Evolutionary conservation across 2,329 filamentous ascomycete genomes (phyloP).

Genomic region (Hypoxylon rubiginosum): DNA sequence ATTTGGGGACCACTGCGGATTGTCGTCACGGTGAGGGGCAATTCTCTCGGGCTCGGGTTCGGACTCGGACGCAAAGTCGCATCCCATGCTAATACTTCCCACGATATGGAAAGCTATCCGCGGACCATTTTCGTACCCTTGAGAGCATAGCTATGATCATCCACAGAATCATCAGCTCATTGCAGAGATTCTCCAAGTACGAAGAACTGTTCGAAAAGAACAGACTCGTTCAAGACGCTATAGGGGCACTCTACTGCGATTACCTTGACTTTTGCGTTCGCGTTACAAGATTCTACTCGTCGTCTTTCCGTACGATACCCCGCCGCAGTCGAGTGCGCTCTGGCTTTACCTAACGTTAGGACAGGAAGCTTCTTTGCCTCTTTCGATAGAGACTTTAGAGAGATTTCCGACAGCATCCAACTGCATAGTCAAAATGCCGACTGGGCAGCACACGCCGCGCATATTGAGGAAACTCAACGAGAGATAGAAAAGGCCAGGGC

Average conservation of each 20-base stretch:
- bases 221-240: slow-evolving; percentile 29
- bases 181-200: slow-evolving; percentile 39
- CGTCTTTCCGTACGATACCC: slow-evolving; percentile 18
- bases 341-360: neutral
- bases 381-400: slow-evolving; percentile 37
- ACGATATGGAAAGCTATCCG: slow-evolving; percentile 20
- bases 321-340: neutral
- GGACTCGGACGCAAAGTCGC: neutral
- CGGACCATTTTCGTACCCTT: slow-evolving; percentile 37
- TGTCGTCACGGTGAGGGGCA: slow-evolving; percentile 32
- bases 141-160: slow-evolving; percentile 41
- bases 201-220: slow-evolving; percentile 36
- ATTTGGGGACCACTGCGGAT: slow-evolving; percentile 39
- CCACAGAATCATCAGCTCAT: slow-evolving; percentile 37
- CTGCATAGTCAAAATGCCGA: slow-evolving; percentile 35
- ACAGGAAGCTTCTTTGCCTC: slow-evolving; percentile 34
- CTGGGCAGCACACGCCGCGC: slow-evolving; percentile 31
- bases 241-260: slow-evolving; percentile 37
- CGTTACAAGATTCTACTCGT: slow-evolving; percentile 33
- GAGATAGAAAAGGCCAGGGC: slow-evolving; percentile 29
- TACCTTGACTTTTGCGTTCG: slow-evolving; percentile 39
- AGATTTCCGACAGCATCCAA: slow-evolving; percentile 34
- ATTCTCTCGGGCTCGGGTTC: neutral
- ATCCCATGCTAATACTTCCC: slow-evolving; percentile 10
- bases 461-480: slow-evolving; percentile 37